Base-by-base conservation (phyloP, 2,329 filamentous ascomycete genomes). In the Apiospora aurea region DNA sequence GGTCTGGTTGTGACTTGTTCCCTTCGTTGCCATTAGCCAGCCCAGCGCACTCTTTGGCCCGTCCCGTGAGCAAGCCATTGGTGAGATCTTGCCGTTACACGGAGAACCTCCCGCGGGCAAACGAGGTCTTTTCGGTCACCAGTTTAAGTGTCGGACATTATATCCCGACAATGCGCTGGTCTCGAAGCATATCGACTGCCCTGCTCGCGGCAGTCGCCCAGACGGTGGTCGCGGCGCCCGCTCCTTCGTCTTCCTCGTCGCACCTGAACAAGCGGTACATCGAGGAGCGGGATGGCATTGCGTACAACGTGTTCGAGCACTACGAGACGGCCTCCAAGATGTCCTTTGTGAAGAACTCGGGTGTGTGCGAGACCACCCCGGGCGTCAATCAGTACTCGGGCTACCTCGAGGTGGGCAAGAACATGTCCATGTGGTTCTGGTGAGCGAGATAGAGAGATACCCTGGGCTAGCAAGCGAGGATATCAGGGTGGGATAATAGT, bases 351-450 rank as follows among this genome's bases (percentile, higher is more conserved):
- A 84, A 82, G 34, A 87, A 88, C 74, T 87, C 86, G 0, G 81
- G 86, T 64, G 82, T 87, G 71, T 88, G 86, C 75, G 86, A 88
- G 78, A 87, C 85, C 0, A 88, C 85, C 0, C 80, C 81, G 0
- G 84, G 84, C 1, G 86, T 87, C 1, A 87, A 85, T 43, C 84
- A 85, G 72, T 86, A 86, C 75, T 87, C 85, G 4, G 86, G 86
- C 10, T 88, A 88, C 80, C 69, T 90, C 72, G 82, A 82, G 2
- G 84, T 87, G 16, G 84, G 86, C 3, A 77, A 77, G 14, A 78
- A 80, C 67, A 81, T 83, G 79, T 82, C 84, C 74, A 84, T 84
- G 81, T 85, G 80, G 78, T 84, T 85, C 74, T 85, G 83, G 82
- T 81, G 75, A 46, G 75, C 71, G 34, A 38, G 14, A n/a, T 10